Evolutionary conservation across 2,329 filamentous ascomycete genomes (phyloP), one percentile per base, ranked within the genome.

Genomic region (Colletotrichum magnum): DNA sequence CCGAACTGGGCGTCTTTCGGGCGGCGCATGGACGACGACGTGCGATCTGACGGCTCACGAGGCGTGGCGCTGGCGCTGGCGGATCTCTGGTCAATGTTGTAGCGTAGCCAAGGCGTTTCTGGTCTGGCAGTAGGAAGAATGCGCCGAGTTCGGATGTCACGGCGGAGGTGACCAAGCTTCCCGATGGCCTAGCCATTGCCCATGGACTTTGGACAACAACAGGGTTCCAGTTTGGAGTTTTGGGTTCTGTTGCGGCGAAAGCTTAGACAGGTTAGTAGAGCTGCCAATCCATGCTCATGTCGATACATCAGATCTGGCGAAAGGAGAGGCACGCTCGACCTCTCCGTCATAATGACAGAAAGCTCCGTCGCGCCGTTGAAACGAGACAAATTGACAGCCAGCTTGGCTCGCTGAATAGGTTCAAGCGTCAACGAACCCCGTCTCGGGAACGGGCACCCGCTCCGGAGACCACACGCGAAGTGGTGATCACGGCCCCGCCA

Each of bases 331-430:
- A 48, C 48, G 43, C 50, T 60, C 36, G 62, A 52, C 36, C 48
- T 18, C 52, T 28, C 45, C 65, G 45, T 52, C 56, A 61, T 45
- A 24, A 66, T 66, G 66, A 69, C 63, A 66, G 56, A 66, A 48
- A 3, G 47, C 65, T 45, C 52, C 52, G 51, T 64, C 26, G 45
- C 26, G 48, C 43, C 54, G 54, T 69, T 56, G 54, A 66, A 60
- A 69, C 61, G 43, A 50, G 51, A 51, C 66, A 36, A 36, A 36
- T 9, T 36, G 32, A 36, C 32, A 36, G 32, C 32, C 7, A 4
- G 32, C 32, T 36, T 36, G 32, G 32, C 32, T 36, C 32, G 32
- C 32, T 36, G 32, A 36, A 9, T 32, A 32, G 32, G 32, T 36
- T 36, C 32, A 36, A 36, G 32, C 32, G 32, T 36, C 32, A 36